These are phyloP conservation scores for Raphanus sativus DNA, from an alignment of 345 rosid species.

Conservation along the genomic window DNA sequence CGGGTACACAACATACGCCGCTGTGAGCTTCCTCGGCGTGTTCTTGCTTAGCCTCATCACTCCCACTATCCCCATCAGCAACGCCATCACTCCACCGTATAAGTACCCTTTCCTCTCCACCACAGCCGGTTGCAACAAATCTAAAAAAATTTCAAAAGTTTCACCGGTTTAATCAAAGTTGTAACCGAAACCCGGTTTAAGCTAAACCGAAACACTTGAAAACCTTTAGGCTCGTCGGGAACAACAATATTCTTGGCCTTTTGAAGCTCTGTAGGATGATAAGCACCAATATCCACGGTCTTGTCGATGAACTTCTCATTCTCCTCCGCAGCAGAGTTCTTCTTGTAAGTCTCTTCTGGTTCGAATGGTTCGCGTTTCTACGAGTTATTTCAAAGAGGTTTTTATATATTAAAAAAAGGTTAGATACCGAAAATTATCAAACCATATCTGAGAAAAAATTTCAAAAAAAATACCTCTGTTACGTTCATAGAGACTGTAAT, in stretches of 20 bases:
- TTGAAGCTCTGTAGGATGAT: conserved; percentile 33
- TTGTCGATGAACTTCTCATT: conserved; percentile 45
- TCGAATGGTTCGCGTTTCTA: conserved; percentile 28
- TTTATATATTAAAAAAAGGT: not conserved
- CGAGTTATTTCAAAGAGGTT: not conserved
- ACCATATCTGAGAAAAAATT: not conserved
- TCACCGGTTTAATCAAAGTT: not conserved
- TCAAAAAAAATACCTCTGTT: conserved; percentile 33
- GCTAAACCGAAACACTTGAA: not conserved
- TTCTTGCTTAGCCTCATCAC: conserved; percentile 55
- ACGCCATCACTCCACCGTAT: conserved; percentile 55
- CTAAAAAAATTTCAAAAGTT: conserved; percentile 17
- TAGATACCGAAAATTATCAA: not conserved
- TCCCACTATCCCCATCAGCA: conserved; percentile 61
- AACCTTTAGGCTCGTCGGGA: conserved; percentile 25
- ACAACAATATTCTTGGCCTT: conserved; percentile 3
- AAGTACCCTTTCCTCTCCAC: conserved; percentile 35
- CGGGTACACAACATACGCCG: conserved; percentile 27
- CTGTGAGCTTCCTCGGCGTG: conserved; percentile 55
- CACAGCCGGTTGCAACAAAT: conserved; percentile 9
- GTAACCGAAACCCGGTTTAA: not conserved
- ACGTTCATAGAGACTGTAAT: conserved; percentile 37
- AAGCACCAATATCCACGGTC: conserved; percentile 40
- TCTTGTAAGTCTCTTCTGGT: conserved; percentile 20
- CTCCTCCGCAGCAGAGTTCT: conserved; percentile 25